A percentile compares a stretch with the other conserved stretches of the same genome.
phyloP scores from a whole-genome alignment of 2,329 filamentous ascomycete species.

The Teratosphaeria viscida region DNA sequence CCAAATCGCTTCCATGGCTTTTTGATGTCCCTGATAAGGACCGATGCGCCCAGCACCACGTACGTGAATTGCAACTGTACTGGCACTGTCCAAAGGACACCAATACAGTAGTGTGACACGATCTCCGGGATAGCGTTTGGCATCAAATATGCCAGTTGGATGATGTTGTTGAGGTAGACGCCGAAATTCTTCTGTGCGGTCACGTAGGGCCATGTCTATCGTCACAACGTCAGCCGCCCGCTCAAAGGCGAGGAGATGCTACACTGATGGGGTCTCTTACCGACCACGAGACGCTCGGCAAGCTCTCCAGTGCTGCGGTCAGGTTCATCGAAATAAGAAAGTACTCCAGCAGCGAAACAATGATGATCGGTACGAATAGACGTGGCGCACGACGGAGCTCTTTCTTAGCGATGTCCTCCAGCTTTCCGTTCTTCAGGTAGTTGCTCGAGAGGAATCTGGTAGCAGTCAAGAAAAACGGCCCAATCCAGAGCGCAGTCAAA shows the following conservation, averaged over 20 bases:
- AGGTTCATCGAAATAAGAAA: slow-evolving; percentile 35
- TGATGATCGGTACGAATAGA: slow-evolving; percentile 35
- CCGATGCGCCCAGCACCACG: slow-evolving; percentile 29
- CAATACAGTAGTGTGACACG: slow-evolving; percentile 37
- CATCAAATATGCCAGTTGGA: slow-evolving; percentile 35
- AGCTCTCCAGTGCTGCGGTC: slow-evolving; percentile 31
- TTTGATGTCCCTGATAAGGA: slow-evolving; percentile 35
- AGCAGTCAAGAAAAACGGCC: slow-evolving; percentile 39
- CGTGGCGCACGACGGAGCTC: slow-evolving; percentile 34
- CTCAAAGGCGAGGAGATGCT: too few relatives aligned
- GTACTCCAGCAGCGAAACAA: slow-evolving; percentile 34
- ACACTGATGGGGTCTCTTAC: too few relatives aligned
- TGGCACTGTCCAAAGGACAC: slow-evolving; percentile 37
- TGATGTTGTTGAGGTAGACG: slow-evolving; percentile 31
- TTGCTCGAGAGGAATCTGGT: slow-evolving; percentile 34
- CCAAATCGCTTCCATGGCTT: slow-evolving; percentile 35
- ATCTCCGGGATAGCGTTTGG: slow-evolving; percentile 38
- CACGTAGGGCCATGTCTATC: slow-evolving; percentile 33
- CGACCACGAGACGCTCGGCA: slow-evolving; percentile 38
- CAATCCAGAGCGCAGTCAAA: slow-evolving; percentile 37
- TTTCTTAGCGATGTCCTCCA: slow-evolving; percentile 33
- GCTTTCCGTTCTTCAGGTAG: slow-evolving; percentile 33
- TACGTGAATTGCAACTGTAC: slow-evolving; percentile 38
- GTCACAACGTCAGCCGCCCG: too few relatives aligned
- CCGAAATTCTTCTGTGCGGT: slow-evolving; percentile 29